Conservation (phyloP, 805 yeast species). For the Clavispora asparagi region DNA sequence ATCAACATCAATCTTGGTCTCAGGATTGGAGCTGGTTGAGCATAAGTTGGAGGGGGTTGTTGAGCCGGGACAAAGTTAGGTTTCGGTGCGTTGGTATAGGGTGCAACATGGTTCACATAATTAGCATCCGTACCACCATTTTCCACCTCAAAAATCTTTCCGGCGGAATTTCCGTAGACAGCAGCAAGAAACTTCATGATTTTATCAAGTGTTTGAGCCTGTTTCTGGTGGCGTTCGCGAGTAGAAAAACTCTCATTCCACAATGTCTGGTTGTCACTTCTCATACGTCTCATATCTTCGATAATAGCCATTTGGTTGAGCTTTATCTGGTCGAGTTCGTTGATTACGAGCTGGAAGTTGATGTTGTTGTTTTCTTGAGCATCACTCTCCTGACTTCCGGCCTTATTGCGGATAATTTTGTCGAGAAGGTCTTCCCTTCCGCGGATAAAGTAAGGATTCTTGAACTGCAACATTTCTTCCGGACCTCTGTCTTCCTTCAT, state of each 20-base stretch:
- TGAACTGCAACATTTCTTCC: slow-evolving; percentile 88
- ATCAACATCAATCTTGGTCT: slow-evolving; percentile 39
- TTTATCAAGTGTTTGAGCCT: slow-evolving; percentile 82
- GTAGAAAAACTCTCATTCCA: slow-evolving; percentile 88
- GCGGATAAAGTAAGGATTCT: slow-evolving; percentile 69
- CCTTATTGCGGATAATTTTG: slow-evolving; percentile 73
- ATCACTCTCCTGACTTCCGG: slow-evolving; percentile 22
- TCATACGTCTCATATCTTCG: slow-evolving; percentile 77
- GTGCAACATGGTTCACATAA: slow-evolving; percentile 17
- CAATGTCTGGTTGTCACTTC: slow-evolving; percentile 80
- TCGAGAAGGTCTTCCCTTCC: slow-evolving; percentile 83
- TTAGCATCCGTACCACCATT: slow-evolving; percentile 11
- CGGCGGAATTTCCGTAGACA: slow-evolving; percentile 61
- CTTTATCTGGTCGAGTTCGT: slow-evolving; percentile 72
- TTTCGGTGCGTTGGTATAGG: slow-evolving; percentile 11
- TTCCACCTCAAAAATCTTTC: slow-evolving; percentile 40
- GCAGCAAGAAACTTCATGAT: slow-evolving; percentile 84
- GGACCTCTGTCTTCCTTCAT: slow-evolving; percentile 39
- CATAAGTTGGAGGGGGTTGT: slow-evolving; percentile 1
- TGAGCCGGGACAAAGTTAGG: slow-evolving; percentile 1
- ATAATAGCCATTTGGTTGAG: slow-evolving; percentile 74
- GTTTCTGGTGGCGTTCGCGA: slow-evolving; percentile 79
- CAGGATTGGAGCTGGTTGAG: slow-evolving; percentile 13
- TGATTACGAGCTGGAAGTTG: slow-evolving; percentile 51
- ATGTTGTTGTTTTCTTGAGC: slow-evolving; percentile 21